Evolutionary conservation across 129 eudicot species (phyloP).

Genomic region (Arctium lappa): DNA sequence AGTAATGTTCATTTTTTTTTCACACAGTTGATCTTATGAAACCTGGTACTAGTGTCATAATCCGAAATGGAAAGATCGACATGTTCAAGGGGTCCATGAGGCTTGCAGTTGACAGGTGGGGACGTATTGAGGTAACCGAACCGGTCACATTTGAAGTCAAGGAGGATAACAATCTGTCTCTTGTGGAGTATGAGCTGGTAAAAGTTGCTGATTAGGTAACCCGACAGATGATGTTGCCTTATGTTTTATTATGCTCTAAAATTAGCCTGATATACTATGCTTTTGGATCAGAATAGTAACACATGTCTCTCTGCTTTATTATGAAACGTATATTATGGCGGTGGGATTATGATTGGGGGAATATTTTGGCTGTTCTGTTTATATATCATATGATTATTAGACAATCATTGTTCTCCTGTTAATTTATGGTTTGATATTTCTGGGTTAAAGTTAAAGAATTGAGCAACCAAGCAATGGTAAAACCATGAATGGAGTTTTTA

Average conservation of each 20-base stretch:
- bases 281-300: slow-evolving; percentile 8
- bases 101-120: slow-evolving; percentile 48
- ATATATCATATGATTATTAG: slow-evolving; percentile 3
- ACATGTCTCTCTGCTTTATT: slow-evolving; percentile 1
- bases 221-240: slow-evolving; percentile 1
- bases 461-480: neutral
- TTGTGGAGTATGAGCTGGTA: slow-evolving; percentile 45
- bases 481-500: neutral
- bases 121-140: slow-evolving; percentile 38
- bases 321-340: slow-evolving; percentile 3
- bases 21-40: slow-evolving; percentile 41
- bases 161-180: slow-evolving; percentile 41
- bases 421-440: neutral
- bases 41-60: slow-evolving; percentile 34
- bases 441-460: neutral
- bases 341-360: slow-evolving; percentile 11
- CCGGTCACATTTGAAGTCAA: slow-evolving; percentile 24
- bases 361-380: slow-evolving; percentile 16
- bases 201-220: slow-evolving; percentile 36
- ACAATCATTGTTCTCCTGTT: neutral
- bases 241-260: slow-evolving; percentile 3
- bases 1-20: neutral
- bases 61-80: slow-evolving; percentile 37
- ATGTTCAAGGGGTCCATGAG: slow-evolving; percentile 45
- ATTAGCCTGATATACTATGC: slow-evolving; percentile 6